Percentiles rank a stretch among this genome's conserved stretches.
Evolutionary conservation across 495 filamentous ascomycete genomes (phyloP).

Genomic region (Durotheca rogersii): DNA sequence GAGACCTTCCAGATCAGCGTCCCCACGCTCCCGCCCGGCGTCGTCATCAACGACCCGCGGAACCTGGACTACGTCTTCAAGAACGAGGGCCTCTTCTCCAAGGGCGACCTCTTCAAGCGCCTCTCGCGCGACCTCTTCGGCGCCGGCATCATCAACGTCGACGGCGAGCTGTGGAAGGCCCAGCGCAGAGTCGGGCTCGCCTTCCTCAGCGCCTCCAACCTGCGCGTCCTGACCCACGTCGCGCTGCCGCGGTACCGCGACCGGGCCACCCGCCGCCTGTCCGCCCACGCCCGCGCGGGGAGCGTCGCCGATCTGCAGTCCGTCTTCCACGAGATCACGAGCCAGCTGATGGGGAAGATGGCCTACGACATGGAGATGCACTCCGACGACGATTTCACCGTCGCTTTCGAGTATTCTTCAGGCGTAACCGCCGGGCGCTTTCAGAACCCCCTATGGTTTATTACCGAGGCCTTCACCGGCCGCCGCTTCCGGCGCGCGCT

Average conservation of each 20-base stretch:
- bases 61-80: slow-evolving; percentile 62
- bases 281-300: slow-evolving; percentile 19
- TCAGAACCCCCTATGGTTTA: slow-evolving; percentile 59
- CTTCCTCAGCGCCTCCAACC: slow-evolving; percentile 58
- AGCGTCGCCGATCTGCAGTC: slow-evolving; percentile 52
- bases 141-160: slow-evolving; percentile 63
- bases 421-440: slow-evolving; percentile 59
- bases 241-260: slow-evolving; percentile 53
- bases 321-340: slow-evolving; percentile 60
- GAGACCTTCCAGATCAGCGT: slow-evolving; percentile 59
- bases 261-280: slow-evolving; percentile 42
- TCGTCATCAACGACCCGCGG: slow-evolving; percentile 59
- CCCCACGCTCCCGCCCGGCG: slow-evolving; percentile 57
- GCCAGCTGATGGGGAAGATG: slow-evolving; percentile 60
- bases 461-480: slow-evolving; percentile 56
- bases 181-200: slow-evolving; percentile 60
- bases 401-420: slow-evolving; percentile 59
- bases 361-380: slow-evolving; percentile 66
- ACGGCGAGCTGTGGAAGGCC: slow-evolving; percentile 60
- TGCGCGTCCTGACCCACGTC: slow-evolving; percentile 56
- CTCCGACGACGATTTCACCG: slow-evolving; percentile 55
- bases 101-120: slow-evolving; percentile 58
- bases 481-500: slow-evolving; percentile 47
- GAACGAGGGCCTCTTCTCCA: slow-evolving; percentile 57
- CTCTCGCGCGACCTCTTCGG: slow-evolving; percentile 63